These are phyloP conservation scores for Pyrenophora teres DNA, from an alignment of 2,329 filamentous ascomycete species.

Conservation along the genomic window DNA sequence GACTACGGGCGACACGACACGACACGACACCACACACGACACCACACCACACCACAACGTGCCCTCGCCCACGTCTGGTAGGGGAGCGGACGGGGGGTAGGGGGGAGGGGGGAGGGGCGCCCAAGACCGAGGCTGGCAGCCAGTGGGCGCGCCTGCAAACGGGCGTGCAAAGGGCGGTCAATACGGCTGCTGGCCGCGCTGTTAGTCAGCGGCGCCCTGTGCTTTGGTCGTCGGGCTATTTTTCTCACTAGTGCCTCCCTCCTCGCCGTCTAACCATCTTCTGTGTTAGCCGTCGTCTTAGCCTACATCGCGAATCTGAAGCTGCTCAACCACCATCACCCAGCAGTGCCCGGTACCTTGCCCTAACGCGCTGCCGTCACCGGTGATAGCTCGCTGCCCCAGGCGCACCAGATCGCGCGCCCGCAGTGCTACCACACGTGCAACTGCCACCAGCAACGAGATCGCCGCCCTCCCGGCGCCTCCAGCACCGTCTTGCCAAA, in stretches of 20 bases:
- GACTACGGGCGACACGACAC: slow-evolving; percentile 1
- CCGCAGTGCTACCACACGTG: slow-evolving; percentile 42
- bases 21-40: too few species aligned
- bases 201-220: slow-evolving; percentile 26
- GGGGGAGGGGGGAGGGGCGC: neutral
- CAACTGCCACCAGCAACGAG: slow-evolving; percentile 32
- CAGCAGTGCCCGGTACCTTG: slow-evolving; percentile 31
- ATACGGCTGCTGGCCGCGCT: slow-evolving; percentile 6
- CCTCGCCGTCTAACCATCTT: slow-evolving; percentile 44
- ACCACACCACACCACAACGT: neutral
- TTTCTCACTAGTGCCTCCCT: slow-evolving; percentile 25
- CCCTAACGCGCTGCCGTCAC: slow-evolving; percentile 34
- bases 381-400: slow-evolving; percentile 25
- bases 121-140: slow-evolving; percentile 6
- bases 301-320: slow-evolving; percentile 47
- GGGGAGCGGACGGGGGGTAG: too few species aligned
- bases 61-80: too few species aligned
- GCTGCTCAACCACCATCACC: slow-evolving; percentile 29
- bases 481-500: slow-evolving; percentile 8
- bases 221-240: slow-evolving; percentile 18
- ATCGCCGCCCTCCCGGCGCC: slow-evolving; percentile 24
- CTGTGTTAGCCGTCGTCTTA: slow-evolving; percentile 28
- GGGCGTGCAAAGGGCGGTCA: slow-evolving; percentile 16
- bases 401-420: slow-evolving; percentile 29
- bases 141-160: slow-evolving; percentile 4